A percentile compares a stretch with the other conserved stretches of the same genome.
Evolutionary conservation across 2,329 filamentous ascomycete species (phyloP).

Genomic region (Alternaria brassicae): DNA sequence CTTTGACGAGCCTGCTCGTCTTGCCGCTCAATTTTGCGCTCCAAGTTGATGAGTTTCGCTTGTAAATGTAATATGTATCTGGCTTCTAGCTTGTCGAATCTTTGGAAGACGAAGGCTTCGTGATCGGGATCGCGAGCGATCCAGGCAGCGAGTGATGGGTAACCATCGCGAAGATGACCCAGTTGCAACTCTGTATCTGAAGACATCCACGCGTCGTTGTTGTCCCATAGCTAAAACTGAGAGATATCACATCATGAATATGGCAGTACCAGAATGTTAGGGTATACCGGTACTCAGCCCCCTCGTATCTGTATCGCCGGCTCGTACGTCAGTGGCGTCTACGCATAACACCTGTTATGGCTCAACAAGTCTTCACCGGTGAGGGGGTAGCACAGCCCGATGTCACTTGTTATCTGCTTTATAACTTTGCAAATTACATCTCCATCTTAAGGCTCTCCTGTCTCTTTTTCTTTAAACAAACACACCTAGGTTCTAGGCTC

Average conservation of each 20-base stretch:
- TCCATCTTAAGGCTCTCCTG: no score
- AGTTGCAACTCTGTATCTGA: background rate
- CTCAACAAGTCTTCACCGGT: no score
- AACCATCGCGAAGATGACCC: background rate
- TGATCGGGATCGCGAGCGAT: constrained; percentile 27
- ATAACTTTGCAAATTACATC: no score
- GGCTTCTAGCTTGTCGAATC: constrained; percentile 24
- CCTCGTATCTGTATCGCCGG: background rate
- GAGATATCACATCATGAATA: background rate
- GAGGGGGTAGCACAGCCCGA: no score
- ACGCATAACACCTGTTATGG: background rate
- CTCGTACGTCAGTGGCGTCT: background rate
- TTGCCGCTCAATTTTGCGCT: background rate
- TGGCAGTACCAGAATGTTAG: background rate
- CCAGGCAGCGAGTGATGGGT: constrained; percentile 23
- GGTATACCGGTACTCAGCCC: background rate
- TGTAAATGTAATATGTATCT: constrained; percentile 12
- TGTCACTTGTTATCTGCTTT: no score
- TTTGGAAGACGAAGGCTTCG: constrained; percentile 27
- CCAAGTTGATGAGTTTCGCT: background rate
- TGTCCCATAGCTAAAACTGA: background rate
- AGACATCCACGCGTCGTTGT: background rate
- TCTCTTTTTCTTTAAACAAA: no score
- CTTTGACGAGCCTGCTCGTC: background rate
- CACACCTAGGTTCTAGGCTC: no score